Base-by-base conservation (phyloP, 805 yeast species). In the Schwanniomyces pseudopolymorphus region DNA sequence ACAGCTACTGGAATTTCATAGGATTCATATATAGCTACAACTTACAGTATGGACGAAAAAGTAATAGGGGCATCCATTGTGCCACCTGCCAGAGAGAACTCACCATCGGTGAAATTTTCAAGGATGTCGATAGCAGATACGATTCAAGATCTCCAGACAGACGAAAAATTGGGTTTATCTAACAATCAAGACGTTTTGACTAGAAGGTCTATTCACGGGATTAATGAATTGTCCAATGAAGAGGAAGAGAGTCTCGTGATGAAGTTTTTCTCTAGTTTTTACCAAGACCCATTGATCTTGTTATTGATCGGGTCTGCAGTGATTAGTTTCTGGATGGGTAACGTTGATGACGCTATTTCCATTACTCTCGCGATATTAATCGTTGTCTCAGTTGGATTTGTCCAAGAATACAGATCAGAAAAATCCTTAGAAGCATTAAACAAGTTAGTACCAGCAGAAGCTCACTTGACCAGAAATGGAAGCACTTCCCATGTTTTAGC, bases 301-400 rank as follows among this genome's bases (percentile, higher is more conserved):
- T 72, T 94, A 48, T 76, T 94, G 57, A 87, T 91, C 35, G 97
- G 94, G 0, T 89, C 97, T 0, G 97, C 99, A 0, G 79, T 78
- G 2, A 76, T 94, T 28, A 84, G 95, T 51, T 87, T 92, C 55
- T 66, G 88, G 57, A 89, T 94, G 95, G 96, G 97, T n/a, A 94
- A 94, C 67, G 81, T 83, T 26, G 97, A 94, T 63, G 99, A 94
- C 65, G 96, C 98, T 2, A 72, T 94, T n/a, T 84, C 94, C 54
- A 94, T 94, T 56, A 85, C 97, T 0, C 73, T 91, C 52, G 99
- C 99, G 3, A 89, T 94, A 42, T 57, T 88, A 38, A 91, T 94
- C 55, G 99, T 94, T 26, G 97, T 94, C 10, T 81, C 94, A 1
- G 99, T 94, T 31, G 99, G 99, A 0, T 94, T 94, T 69, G 91